These are phyloP conservation scores for Melanogaster broomeanus DNA, from an alignment of 768 basidiomycete species.

Conservation along the genomic window DNA sequence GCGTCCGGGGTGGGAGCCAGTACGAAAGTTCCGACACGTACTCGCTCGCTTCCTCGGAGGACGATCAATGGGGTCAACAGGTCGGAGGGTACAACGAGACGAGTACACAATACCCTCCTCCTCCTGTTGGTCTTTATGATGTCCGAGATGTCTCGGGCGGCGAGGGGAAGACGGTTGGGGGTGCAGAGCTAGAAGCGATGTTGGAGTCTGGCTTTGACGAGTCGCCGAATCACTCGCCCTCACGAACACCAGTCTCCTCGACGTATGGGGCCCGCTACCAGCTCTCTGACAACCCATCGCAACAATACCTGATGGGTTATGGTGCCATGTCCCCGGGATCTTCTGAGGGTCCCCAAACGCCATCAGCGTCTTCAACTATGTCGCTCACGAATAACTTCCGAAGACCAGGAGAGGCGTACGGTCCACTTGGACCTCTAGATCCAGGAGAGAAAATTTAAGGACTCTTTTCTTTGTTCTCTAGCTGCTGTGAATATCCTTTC, in stretches of 20 bases:
- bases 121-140: slow-evolving; percentile 70
- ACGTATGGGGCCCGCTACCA: slow-evolving; percentile 60
- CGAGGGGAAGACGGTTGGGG: slow-evolving; percentile 51
- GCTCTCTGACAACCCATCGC: slow-evolving; percentile 53
- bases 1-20: slow-evolving; percentile 59
- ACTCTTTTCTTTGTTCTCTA: slow-evolving; percentile 32
- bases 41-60: slow-evolving; percentile 85
- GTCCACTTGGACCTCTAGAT: slow-evolving; percentile 60
- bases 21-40: slow-evolving; percentile 81
- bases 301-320: slow-evolving; percentile 45
- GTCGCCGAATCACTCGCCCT: slow-evolving; percentile 53
- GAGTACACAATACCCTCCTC: slow-evolving; percentile 74
- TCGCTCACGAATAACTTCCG: slow-evolving; percentile 32
- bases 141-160: slow-evolving; percentile 26
- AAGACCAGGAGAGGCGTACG: slow-evolving; percentile 40
- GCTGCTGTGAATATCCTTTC: slow-evolving; percentile 19
- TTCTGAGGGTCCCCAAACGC: slow-evolving; percentile 17
- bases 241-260: slow-evolving; percentile 27
- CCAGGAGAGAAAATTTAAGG: slow-evolving; percentile 54
- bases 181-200: slow-evolving; percentile 87
- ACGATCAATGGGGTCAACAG: slow-evolving; percentile 94
- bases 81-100: slow-evolving; percentile 96
- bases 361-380: slow-evolving; percentile 36
- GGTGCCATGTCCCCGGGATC: slow-evolving; percentile 55
- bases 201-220: slow-evolving; percentile 86